Percentiles rank a stretch among this genome's conserved stretches.
Evolutionary conservation across 2,329 filamentous ascomycete genomes (phyloP).

Genomic region (Talaromyces sp.): DNA sequence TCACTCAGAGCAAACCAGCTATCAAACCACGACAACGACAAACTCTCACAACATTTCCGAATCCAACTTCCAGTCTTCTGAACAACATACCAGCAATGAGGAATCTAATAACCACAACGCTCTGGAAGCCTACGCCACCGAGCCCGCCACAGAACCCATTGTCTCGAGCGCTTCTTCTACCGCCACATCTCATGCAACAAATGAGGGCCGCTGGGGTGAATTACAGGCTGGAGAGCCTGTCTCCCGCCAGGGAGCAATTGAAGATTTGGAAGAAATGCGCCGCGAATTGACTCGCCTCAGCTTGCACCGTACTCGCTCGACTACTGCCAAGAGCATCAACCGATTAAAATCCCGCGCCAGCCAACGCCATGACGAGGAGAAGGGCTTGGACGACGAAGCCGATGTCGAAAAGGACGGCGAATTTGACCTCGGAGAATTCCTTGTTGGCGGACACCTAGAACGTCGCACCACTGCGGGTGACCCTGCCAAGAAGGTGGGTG

Average conservation of each 20-base stretch:
- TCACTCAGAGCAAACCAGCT: conserved; percentile 1
- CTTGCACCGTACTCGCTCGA: conserved; percentile 40
- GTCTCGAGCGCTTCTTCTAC: conserved; percentile 19
- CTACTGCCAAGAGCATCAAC: conserved; percentile 30
- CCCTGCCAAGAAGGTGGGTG: conserved; percentile 75
- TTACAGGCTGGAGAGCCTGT: conserved; percentile 58
- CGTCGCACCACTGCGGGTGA: conserved; percentile 65
- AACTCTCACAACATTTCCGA: not conserved
- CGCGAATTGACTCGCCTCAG: conserved; percentile 59
- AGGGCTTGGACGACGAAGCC: conserved; percentile 49
- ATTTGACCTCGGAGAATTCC: conserved; percentile 71
- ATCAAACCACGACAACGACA: not conserved
- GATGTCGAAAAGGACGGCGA: conserved; percentile 40
- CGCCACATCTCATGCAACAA: conserved; percentile 20
- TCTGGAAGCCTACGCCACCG: not conserved
- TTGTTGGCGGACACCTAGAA: conserved; percentile 75
- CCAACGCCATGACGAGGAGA: conserved; percentile 45
- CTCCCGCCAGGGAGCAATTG: conserved; percentile 57
- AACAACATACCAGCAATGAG: not conserved
- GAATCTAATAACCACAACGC: conserved; percentile 9
- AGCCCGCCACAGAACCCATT: conserved; percentile 1
- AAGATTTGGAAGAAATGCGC: conserved; percentile 62
- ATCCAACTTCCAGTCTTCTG: not conserved
- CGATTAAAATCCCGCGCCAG: conserved; percentile 32
- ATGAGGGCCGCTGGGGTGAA: conserved; percentile 65